These are phyloP conservation scores for Wakefieldia striispora DNA, from an alignment of 768 basidiomycete genomes.

Conservation along the genomic window DNA sequence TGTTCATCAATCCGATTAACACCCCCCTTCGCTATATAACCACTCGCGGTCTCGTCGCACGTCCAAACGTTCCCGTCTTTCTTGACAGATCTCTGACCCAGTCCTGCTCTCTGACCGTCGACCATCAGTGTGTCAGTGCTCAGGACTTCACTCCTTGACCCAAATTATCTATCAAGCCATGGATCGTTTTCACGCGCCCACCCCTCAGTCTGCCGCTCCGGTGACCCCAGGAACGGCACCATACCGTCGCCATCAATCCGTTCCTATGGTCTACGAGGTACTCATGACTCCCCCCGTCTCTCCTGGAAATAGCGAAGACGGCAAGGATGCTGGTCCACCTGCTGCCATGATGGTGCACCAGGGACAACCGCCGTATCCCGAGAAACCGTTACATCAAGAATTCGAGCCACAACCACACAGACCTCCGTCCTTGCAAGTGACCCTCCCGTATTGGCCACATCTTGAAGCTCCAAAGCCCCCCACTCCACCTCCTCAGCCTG, in stretches of 20 bases:
- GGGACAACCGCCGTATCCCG: slow-evolving; percentile 10
- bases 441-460: slow-evolving; percentile 13
- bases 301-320: slow-evolving; percentile 49
- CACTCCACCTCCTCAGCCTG: slow-evolving; percentile 39
- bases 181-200: slow-evolving; percentile 24
- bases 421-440: slow-evolving; percentile 2
- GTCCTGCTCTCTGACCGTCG: not conserved
- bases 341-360: slow-evolving; percentile 8
- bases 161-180: slow-evolving; percentile 14
- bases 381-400: slow-evolving; percentile 10
- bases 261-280: slow-evolving; percentile 48
- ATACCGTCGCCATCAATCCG: slow-evolving; percentile 36
- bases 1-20: slow-evolving; percentile 5
- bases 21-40: slow-evolving; percentile 6
- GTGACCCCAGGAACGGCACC: slow-evolving; percentile 13
- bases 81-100: not conserved
- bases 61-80: not conserved
- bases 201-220: slow-evolving; percentile 16
- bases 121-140: not conserved
- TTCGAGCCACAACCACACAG: slow-evolving; percentile 4
- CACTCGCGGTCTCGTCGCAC: not conserved
- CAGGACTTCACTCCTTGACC: not conserved
- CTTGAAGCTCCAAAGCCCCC: slow-evolving; percentile 2
- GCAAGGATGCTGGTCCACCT: slow-evolving; percentile 16
- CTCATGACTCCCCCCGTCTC: slow-evolving; percentile 74